Conservation (phyloP, 2,329 filamentous ascomycete genomes). For the Lecanicillium sp. region DNA sequence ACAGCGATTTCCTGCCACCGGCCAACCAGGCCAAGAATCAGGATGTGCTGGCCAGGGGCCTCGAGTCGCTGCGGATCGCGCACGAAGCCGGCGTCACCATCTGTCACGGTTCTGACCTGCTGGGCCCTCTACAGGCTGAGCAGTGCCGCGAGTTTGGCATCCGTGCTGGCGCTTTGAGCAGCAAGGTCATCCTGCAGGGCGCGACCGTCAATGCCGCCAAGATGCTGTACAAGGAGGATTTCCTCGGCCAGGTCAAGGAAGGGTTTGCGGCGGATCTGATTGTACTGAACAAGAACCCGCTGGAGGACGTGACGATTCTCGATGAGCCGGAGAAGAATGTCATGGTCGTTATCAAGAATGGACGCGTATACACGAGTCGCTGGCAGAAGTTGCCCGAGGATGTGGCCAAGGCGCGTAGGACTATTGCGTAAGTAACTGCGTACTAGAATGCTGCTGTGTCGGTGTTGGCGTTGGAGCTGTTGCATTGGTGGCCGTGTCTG, state of each 20-base stretch:
- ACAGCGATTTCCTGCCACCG: slow-evolving; percentile 33
- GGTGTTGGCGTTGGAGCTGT: no score
- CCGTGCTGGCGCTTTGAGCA: slow-evolving; percentile 15
- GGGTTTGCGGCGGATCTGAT: slow-evolving; percentile 47
- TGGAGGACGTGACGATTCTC: slow-evolving; percentile 46
- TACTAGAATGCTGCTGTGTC: no score
- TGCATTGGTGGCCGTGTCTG: no score
- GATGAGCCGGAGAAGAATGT: slow-evolving; percentile 38
- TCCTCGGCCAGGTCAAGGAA: slow-evolving; percentile 40
- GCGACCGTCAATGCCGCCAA: slow-evolving; percentile 40
- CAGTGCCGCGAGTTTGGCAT: slow-evolving; percentile 26
- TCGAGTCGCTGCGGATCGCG: slow-evolving; percentile 39
- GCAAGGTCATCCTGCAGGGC: slow-evolving; percentile 17
- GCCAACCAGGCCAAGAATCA: slow-evolving; percentile 41
- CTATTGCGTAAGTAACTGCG: no score
- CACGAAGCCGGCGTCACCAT: slow-evolving; percentile 44
- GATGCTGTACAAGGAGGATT: slow-evolving; percentile 36
- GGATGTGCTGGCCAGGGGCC: slow-evolving; percentile 37
- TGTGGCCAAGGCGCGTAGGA: neutral
- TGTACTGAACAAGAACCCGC: slow-evolving; percentile 42
- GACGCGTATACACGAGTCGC: slow-evolving; percentile 26
- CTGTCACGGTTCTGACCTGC: slow-evolving; percentile 41
- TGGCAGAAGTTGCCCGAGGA: slow-evolving; percentile 16
- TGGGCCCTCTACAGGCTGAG: slow-evolving; percentile 21
- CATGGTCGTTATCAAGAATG: slow-evolving; percentile 47